Evolutionary conservation across 257 asterid species (phyloP), one percentile per base, ranked within the genome.

Genomic region (Solanum habrochaites): DNA sequence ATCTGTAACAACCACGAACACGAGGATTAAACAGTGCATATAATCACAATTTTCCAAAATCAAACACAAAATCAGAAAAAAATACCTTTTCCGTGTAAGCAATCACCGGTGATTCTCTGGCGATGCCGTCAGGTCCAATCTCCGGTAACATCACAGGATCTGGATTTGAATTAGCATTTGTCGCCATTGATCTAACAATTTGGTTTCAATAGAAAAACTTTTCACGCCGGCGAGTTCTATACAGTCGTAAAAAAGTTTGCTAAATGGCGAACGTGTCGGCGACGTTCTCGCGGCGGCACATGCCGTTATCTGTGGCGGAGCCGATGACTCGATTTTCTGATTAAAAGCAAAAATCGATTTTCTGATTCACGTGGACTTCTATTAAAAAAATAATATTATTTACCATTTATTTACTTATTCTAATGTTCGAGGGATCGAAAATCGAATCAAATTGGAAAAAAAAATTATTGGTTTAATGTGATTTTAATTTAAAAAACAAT

Each of bases 121-220:
- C 94, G 42, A 96, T 83, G 31, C 99, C 99, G 86, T 95, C 99
- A 31, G 99, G 98, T 80, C 98, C 99, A 94, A 97, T 97, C 93
- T 95, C 98, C 83, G 94, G 92, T 66, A 89, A 91, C 89, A 91
- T 82, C 82, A 88, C 78, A 13, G 87, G 56, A 49, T 84, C 88
- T 83, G 90, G 91, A 75, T 72, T 92, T 82, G 93, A 82, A 88
- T 64, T 85, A 56, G 73, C 75, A 40, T 77, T 82, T 37, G 80
- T 71, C 7, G 93, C 92, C 98, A 94, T 95, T 70, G 84, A 80
- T 80, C 67, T 80, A 27, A 16, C 42, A 80, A 45, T 80, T 10
- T 77, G 62, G 39, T 77, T 77, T 6, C n/a, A 14, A 25, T 8
- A 43, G 8, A 43, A 21, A 77, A 43, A 1, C 27, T 18, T 20